Evolutionary conservation across 1,139 yeast species (phyloP).

Genomic region (Starmera stellimalicola): DNA sequence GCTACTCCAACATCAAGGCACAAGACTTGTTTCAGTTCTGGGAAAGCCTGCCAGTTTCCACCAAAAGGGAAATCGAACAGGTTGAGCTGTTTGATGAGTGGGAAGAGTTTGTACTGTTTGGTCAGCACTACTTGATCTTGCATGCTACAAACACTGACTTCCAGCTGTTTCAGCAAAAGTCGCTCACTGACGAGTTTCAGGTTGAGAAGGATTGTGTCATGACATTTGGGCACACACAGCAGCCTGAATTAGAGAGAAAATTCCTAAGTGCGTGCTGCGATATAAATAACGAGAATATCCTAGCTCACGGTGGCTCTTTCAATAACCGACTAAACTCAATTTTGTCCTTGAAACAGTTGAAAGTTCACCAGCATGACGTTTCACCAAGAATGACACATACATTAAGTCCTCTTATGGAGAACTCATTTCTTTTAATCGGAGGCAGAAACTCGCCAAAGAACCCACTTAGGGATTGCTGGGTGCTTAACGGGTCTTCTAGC

Average conservation of each 20-base stretch:
- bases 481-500: conserved; percentile 10
- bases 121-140: conserved; percentile 65
- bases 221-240: conserved; percentile 8
- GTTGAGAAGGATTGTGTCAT: background rate
- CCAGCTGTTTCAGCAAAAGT: conserved; percentile 5
- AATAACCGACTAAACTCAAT: conserved; percentile 32
- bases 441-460: conserved; percentile 60
- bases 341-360: conserved; percentile 3
- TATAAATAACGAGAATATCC: conserved; percentile 19
- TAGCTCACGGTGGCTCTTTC: conserved; percentile 47
- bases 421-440: conserved; percentile 40
- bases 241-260: conserved; percentile 28
- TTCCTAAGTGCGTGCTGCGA: conserved; percentile 36
- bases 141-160: conserved; percentile 44
- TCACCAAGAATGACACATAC: conserved; percentile 55
- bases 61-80: conserved; percentile 33
- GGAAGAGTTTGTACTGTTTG: conserved; percentile 71
- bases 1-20: conserved; percentile 42
- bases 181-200: conserved; percentile 1
- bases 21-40: conserved; percentile 47
- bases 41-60: conserved; percentile 34
- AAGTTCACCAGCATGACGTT: conserved; percentile 6
- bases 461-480: conserved; percentile 34
- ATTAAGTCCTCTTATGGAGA: conserved; percentile 26
- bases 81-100: conserved; percentile 75